Conservation (phyloP, 352 stramenopile species). For the Phytophthora cactorum region DNA sequence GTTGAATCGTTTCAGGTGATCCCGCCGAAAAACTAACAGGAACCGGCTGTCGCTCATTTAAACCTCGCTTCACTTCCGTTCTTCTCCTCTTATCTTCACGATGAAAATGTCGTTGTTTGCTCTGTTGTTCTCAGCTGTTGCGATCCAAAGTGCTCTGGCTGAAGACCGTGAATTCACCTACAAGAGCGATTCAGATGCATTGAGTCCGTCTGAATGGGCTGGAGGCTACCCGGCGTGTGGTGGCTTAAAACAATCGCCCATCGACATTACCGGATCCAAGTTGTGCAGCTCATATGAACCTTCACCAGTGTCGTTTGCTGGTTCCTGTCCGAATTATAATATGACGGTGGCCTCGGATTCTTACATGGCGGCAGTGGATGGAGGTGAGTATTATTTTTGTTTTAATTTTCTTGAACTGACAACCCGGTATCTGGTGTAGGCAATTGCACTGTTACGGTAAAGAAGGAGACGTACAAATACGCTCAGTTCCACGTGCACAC, state of each 20-base stretch:
- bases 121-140: conserved; percentile 7
- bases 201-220: conserved; percentile 32
- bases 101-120: conserved; percentile 16
- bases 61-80: background rate
- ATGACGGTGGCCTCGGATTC: conserved; percentile 25
- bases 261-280: conserved; percentile 35
- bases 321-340: conserved; percentile 33
- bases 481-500: conserved; percentile 46
- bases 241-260: conserved; percentile 36
- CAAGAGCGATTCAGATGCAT: conserved; percentile 13
- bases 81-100: background rate
- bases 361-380: conserved; percentile 34
- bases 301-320: conserved; percentile 37
- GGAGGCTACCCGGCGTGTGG: conserved; percentile 18
- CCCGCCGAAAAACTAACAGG: background rate
- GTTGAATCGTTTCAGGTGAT: background rate
- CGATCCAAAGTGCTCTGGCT: background rate
- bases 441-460: conserved; percentile 44
- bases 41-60: background rate
- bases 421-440: background rate
- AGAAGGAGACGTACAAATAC: conserved; percentile 30
- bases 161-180: conserved; percentile 20
- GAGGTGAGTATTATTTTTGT: conserved; percentile 5
- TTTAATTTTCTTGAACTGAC: too few relatives aligned
- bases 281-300: conserved; percentile 37